A percentile compares a stretch with the other conserved stretches of the same genome.
Evolutionary conservation across 306 rosid genomes (phyloP).

Genomic region (Pterocarpus santalinus): DNA sequence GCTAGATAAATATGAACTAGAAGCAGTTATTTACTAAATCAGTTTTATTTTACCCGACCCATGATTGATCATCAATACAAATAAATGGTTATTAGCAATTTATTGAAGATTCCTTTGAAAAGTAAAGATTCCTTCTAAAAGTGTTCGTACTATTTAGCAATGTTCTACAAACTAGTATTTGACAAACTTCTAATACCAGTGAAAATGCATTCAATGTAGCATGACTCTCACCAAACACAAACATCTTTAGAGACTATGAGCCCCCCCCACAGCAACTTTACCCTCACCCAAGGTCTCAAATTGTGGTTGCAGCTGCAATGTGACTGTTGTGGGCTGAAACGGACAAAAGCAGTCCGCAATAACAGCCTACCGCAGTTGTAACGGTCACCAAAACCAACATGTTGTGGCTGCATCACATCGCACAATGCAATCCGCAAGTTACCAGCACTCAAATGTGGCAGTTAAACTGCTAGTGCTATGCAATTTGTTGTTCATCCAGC

Average conservation of each 20-base stretch:
- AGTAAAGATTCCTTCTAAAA: background rate
- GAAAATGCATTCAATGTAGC: background rate
- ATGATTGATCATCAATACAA: background rate
- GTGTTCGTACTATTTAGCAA: background rate
- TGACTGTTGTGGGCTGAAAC: background rate
- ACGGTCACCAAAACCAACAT: background rate
- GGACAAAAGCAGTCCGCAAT: background rate
- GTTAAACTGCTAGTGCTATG: constrained; percentile 16
- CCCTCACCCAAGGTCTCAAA: background rate
- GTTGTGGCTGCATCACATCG: background rate
- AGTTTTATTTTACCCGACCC: background rate
- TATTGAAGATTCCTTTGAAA: background rate
- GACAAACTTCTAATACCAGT: background rate
- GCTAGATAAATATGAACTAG: background rate
- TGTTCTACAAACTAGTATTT: background rate
- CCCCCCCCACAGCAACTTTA: background rate
- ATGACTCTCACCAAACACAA: constrained; percentile 25
- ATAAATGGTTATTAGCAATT: background rate
- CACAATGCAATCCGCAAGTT: background rate
- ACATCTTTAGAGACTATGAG: background rate
- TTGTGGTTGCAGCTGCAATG: background rate
- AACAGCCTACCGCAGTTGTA: background rate
- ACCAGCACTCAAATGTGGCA: constrained; percentile 18
- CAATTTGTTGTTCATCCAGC: constrained; percentile 27
- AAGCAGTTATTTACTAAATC: background rate